Conservation (phyloP, 2,329 filamentous ascomycete genomes). For the Penicillium sp. region DNA sequence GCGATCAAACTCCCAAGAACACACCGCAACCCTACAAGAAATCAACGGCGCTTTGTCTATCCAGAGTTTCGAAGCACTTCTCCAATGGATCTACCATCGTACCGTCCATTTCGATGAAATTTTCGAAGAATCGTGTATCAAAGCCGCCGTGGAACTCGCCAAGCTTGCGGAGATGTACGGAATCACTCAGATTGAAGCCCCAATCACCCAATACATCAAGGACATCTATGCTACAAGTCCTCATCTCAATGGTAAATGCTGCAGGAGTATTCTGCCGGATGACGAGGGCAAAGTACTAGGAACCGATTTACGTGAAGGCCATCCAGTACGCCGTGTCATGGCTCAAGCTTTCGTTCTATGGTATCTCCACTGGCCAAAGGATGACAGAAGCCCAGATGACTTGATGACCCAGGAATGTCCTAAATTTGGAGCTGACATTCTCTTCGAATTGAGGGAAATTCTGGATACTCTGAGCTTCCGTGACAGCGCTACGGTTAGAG, state of each 20-base stretch:
- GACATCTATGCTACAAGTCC: not conserved
- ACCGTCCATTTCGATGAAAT: slow-evolving; percentile 3
- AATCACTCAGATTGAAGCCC: not conserved
- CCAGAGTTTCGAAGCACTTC: slow-evolving; percentile 12
- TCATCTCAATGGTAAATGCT: no score
- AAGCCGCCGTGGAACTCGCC: slow-evolving; percentile 14
- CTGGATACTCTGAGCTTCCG: not conserved
- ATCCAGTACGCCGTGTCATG: slow-evolving; percentile 8
- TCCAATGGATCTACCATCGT: slow-evolving; percentile 18
- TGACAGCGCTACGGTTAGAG: not conserved
- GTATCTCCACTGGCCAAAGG: not conserved
- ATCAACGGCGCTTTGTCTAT: slow-evolving; percentile 7
- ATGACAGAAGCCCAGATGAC: not conserved
- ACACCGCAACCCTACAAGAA: slow-evolving; percentile 13
- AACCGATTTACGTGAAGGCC: not conserved
- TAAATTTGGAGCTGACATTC: slow-evolving; percentile 9
- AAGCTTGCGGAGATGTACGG: slow-evolving; percentile 15
- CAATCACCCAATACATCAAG: slow-evolving; percentile 10
- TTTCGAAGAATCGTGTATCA: slow-evolving; percentile 1
- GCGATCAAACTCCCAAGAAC: not conserved
- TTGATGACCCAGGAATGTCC: not conserved
- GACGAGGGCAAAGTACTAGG: not conserved
- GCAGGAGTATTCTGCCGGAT: not conserved
- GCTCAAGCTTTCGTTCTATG: slow-evolving; percentile 4
- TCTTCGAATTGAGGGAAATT: not conserved